Conservation (phyloP, 257 asterid genomes). For the Haberlea rhodopensis region DNA sequence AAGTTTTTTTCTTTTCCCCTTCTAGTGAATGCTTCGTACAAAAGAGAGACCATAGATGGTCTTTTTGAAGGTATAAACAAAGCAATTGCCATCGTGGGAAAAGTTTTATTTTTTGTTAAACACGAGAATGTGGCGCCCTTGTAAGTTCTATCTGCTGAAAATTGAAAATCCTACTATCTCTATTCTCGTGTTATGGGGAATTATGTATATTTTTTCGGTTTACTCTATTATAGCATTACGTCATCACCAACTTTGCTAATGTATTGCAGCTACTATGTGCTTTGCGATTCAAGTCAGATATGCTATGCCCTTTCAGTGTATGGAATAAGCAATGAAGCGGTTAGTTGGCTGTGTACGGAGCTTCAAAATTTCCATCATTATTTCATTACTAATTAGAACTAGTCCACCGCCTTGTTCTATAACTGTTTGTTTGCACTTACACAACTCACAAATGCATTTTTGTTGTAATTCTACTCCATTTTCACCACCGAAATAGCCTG, state of each 20-base stretch:
- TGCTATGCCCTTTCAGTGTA: conserved; percentile 71
- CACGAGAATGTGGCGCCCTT: conserved; percentile 65
- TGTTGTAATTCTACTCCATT: too few relatives aligned
- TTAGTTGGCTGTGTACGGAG: conserved; percentile 34
- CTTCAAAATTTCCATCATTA: conserved; percentile 14
- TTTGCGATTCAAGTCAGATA: conserved; percentile 72
- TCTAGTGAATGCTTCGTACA: conserved; percentile 65
- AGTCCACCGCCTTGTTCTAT: not conserved
- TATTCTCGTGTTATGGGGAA: conserved; percentile 3
- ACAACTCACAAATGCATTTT: too few relatives aligned
- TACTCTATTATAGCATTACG: not conserved
- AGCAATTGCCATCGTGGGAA: conserved; percentile 71
- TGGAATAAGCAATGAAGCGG: conserved; percentile 64
- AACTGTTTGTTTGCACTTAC: too few relatives aligned
- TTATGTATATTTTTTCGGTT: not conserved
- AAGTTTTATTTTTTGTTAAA: conserved; percentile 59
- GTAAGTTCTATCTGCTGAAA: conserved; percentile 48
- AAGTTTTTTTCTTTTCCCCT: conserved; percentile 21
- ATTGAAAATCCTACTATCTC: conserved; percentile 5
- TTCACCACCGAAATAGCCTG: too few relatives aligned
- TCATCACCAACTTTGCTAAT: conserved; percentile 10
- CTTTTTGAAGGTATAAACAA: conserved; percentile 79
- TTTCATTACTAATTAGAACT: not conserved
- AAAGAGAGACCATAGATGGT: conserved; percentile 54
- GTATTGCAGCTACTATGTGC: conserved; percentile 64